A percentile compares a stretch with the other conserved stretches of the same genome.
Conservation (phyloP, 345 rosid genomes). For the Pugionium dolabratum region DNA sequence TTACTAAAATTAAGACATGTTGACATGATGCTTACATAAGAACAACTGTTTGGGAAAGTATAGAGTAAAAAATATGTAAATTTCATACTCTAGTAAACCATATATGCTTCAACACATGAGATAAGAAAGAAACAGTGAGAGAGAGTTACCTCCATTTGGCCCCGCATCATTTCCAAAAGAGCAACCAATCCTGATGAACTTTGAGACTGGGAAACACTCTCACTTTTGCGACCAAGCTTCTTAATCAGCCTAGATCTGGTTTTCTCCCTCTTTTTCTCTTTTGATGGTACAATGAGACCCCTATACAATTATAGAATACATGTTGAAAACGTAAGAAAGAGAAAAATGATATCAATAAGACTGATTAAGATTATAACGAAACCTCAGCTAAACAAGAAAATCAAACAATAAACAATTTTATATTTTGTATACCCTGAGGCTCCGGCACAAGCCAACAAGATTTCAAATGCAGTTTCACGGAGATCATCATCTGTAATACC, state of each 20-base stretch:
- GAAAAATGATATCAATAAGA: slow-evolving; percentile 12
- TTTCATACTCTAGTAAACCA: slow-evolving; percentile 5
- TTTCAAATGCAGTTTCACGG: slow-evolving; percentile 91
- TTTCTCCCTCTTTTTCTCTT: slow-evolving; percentile 84
- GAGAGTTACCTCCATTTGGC: slow-evolving; percentile 85
- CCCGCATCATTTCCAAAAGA: slow-evolving; percentile 85
- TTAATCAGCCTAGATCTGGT: slow-evolving; percentile 74
- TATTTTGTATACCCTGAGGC: slow-evolving; percentile 73
- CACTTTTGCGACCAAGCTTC: slow-evolving; percentile 91
- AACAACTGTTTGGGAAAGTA: slow-evolving; percentile 1
- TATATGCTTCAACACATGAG: slow-evolving; percentile 7
- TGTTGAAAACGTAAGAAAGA: slow-evolving; percentile 26
- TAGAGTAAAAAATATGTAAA: slow-evolving; percentile 8
- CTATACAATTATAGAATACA: slow-evolving; percentile 43
- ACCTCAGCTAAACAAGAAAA: slow-evolving; percentile 21
- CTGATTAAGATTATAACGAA: slow-evolving; percentile 1
- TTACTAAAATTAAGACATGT: slow-evolving; percentile 12
- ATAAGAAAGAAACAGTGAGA: slow-evolving; percentile 23
- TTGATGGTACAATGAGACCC: slow-evolving; percentile 89
- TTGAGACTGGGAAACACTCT: slow-evolving; percentile 59
- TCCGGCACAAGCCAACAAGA: slow-evolving; percentile 96
- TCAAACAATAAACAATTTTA: slow-evolving; percentile 22
- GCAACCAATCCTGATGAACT: slow-evolving; percentile 73
- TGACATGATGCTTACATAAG: slow-evolving; percentile 15
- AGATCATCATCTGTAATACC: slow-evolving; percentile 92